phyloP scores from a whole-genome alignment of 441 rosid genomes.

The Populus hybrid region DNA sequence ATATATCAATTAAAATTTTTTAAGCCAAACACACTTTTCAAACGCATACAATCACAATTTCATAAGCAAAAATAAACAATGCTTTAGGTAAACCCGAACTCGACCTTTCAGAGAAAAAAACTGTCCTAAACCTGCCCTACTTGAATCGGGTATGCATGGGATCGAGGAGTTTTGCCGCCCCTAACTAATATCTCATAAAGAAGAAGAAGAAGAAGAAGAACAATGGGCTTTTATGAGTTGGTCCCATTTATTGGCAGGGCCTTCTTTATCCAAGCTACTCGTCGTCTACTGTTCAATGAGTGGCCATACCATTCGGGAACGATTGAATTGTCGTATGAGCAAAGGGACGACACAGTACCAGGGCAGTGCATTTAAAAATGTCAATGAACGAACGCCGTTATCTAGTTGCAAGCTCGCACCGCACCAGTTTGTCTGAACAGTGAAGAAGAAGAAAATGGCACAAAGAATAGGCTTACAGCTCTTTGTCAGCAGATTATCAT shows the following conservation, averaged over 20 bases:
- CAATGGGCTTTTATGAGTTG: background rate
- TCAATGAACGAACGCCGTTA: background rate
- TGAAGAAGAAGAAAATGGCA: slow-evolving; percentile 30
- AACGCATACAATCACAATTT: no score
- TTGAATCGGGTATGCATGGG: background rate
- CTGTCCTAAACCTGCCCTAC: background rate
- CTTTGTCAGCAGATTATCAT: slow-evolving; percentile 54
- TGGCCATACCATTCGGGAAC: background rate
- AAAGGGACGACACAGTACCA: background rate
- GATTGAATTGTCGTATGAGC: background rate
- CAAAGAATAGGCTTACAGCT: slow-evolving; percentile 35
- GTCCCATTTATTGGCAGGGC: background rate
- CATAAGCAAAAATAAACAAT: no score
- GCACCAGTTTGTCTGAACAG: background rate
- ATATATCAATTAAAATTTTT: no score
- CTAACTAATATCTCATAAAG: background rate
- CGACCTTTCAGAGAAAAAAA: no score
- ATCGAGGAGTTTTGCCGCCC: background rate
- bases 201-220: no score
- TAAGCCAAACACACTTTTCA: no score
- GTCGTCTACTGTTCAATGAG: no score
- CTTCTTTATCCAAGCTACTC: background rate
- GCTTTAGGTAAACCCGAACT: background rate
- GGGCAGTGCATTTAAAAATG: background rate
- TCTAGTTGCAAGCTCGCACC: background rate